These are phyloP conservation scores for Beauveria medogensis DNA, from an alignment of 2,329 filamentous ascomycete genomes.

Conservation along the genomic window DNA sequence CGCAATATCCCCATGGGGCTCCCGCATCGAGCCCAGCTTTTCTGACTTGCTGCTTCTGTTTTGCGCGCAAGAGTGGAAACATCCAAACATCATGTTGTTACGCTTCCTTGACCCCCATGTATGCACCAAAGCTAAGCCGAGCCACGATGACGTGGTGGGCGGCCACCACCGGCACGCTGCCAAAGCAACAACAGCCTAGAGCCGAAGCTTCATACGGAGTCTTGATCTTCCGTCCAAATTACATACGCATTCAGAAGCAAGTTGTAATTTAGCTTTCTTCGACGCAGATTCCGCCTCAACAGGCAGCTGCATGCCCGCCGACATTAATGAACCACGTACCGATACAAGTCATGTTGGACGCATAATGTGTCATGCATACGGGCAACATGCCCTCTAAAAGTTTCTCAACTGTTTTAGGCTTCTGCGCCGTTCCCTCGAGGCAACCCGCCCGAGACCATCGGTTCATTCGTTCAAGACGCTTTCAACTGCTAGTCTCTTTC, in stretches of 20 bases:
- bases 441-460: too few relatives aligned
- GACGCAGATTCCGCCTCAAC: neutral
- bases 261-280: neutral
- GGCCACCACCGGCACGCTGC: neutral
- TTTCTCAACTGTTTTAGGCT: neutral
- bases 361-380: neutral
- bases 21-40: neutral
- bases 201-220: neutral
- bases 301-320: neutral
- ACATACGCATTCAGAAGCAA: neutral
- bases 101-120: too few relatives aligned
- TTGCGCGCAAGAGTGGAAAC: neutral
- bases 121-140: too few relatives aligned
- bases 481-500: neutral
- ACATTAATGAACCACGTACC: neutral
- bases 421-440: neutral
- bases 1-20: constrained; percentile 4
- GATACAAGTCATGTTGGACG: too few relatives aligned
- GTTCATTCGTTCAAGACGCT: neutral
- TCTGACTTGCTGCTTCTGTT: neutral
- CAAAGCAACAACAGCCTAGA: neutral
- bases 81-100: neutral
- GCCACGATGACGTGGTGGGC: neutral
- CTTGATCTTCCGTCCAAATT: neutral
- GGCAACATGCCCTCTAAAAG: too few relatives aligned